Base-by-base conservation (phyloP, 192 early-diverging fungal species). In the Backusella luteola region DNA sequence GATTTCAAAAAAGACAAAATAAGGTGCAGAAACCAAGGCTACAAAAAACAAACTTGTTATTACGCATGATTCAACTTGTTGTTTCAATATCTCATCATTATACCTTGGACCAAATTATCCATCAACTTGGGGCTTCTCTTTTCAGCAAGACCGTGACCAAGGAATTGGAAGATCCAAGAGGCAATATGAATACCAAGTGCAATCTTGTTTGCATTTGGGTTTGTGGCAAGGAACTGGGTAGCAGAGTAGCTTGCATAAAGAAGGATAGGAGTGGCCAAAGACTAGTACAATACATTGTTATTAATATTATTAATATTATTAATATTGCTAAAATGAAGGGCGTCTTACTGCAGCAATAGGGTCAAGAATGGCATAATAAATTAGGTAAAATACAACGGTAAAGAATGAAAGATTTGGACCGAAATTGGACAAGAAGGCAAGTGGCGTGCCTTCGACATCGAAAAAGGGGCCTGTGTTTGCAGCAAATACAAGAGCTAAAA, bases 1-100 rank as follows among this genome's bases (percentile, higher is more conserved):
- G 9, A 90, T 67, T 83, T 99, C 96, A 36, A 94, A 85, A 75
- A 93, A 96, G 6, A 98, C 95, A 86, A 99, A 99, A 81, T 96
- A 95, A 34, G 95, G 96, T 1, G 97, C 97, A 75, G 96, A 93
- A 46, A 97, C 92, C 34, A 97, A 56, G 3, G 97, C 96, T 92
- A 74, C 6, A 63, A 12, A 63, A 29, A 29, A 56, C 6, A 56
- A 42, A 14, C 36, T 32, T 17, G 23, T 35, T 39, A 14, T 34
- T 36, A 36, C 0, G 14, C 34, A 41, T 29, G 14, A 39, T n/a
- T n/a, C 32, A 32, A 32, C 2, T 6, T 38, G 6, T 34, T 71
- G 38, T 21, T 44, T 66, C 19, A 6, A 19, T 35, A 21, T 14
- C 12, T 56, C 3, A 23, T 39, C 36, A n/a, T 66, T 23, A 76